Evolutionary conservation across 2,329 filamentous ascomycete genomes (phyloP).

Genomic region (Penicillium sp.): DNA sequence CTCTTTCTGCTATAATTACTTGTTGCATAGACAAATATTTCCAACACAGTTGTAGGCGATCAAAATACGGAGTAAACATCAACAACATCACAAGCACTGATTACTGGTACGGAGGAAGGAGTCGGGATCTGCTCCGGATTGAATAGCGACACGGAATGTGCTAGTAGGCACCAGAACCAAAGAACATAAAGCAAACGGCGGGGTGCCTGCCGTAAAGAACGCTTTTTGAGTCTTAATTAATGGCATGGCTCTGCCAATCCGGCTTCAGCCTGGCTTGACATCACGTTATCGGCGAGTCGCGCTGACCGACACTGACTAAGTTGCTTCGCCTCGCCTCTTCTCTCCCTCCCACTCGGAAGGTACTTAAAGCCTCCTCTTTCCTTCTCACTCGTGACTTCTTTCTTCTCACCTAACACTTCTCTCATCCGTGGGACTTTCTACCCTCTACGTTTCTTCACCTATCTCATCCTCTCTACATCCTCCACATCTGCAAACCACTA

Average conservation of each 20-base stretch:
- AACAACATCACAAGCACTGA: no score
- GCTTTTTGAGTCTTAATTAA: constrained; percentile 10
- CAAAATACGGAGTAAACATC: no score
- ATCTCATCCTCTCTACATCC: constrained; percentile 18
- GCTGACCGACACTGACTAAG: constrained; percentile 33
- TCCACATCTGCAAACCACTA: constrained; percentile 10
- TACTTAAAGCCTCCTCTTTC: constrained; percentile 39
- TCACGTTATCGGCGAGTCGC: constrained; percentile 37
- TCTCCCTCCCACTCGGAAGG: constrained; percentile 22
- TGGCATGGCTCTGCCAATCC: constrained; percentile 11
- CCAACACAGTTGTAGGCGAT: no score
- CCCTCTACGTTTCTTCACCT: constrained; percentile 24
- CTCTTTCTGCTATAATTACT: no score
- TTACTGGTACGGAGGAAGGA: no score
- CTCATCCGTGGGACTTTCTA: constrained; percentile 26
- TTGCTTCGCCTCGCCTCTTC: constrained; percentile 35
- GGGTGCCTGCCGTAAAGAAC: constrained; percentile 8
- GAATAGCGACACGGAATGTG: constrained; percentile 20
- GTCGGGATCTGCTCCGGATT: no score
- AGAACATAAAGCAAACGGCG: constrained; percentile 9
- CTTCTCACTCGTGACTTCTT: constrained; percentile 23
- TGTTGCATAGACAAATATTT: no score
- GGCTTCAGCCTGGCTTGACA: constrained; percentile 22
- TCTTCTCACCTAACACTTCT: constrained; percentile 22
- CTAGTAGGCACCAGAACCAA: constrained; percentile 26